Evolutionary conservation across 345 rosid genomes (phyloP).

Genomic region (Dipteronia dyeriana): DNA sequence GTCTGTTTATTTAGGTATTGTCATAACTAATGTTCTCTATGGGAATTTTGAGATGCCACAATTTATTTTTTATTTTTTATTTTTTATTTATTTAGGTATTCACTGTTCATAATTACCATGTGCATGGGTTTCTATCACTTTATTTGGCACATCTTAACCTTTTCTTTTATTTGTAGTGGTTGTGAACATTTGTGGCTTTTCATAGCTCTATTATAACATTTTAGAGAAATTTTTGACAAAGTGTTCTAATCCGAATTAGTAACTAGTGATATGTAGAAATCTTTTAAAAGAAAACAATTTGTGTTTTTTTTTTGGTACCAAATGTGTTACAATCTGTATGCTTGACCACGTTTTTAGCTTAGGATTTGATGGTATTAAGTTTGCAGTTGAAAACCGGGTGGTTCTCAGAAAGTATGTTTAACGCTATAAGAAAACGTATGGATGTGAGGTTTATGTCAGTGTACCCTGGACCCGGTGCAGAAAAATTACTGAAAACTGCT

Average conservation of each 20-base stretch:
- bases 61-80: neutral
- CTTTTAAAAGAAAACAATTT: neutral
- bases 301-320: neutral
- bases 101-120: neutral
- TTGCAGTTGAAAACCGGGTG: constrained; percentile 86
- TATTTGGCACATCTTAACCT: neutral
- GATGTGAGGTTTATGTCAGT: constrained; percentile 79
- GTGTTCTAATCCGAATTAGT: neutral
- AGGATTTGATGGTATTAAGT: constrained; percentile 23
- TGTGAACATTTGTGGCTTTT: neutral
- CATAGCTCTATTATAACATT: neutral
- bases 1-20: neutral
- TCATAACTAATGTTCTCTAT: neutral
- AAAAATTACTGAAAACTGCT: constrained; percentile 64
- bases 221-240: neutral
- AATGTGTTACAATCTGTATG: constrained; percentile 4
- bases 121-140: neutral
- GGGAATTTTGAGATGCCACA: neutral
- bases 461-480: constrained; percentile 69
- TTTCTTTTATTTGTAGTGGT: neutral
- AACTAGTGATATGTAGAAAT: neutral
- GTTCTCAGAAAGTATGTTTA: constrained; percentile 72
- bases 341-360: constrained; percentile 9
- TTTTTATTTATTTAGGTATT: neutral
- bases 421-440: constrained; percentile 70